phyloP scores from a whole-genome alignment of 768 basidiomycete species.

The Tremella yokohamensis region DNA sequence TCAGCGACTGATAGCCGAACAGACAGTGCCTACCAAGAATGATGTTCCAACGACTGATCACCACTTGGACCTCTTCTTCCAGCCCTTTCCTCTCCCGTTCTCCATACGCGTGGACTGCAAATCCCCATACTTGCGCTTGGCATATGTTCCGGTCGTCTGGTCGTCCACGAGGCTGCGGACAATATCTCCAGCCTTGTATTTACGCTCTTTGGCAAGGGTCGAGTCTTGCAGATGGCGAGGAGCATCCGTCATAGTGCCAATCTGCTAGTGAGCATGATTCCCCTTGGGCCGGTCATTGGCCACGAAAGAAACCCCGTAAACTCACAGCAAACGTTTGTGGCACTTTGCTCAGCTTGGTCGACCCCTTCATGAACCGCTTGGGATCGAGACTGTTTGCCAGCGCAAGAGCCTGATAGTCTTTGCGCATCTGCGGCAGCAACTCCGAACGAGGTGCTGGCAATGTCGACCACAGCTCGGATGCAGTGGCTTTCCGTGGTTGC shows the following conservation, averaged over 20 bases:
- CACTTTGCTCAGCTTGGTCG: constrained; percentile 34
- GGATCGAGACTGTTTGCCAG: constrained; percentile 49
- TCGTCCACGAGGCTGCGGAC: constrained; percentile 40
- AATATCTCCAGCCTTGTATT: constrained; percentile 44
- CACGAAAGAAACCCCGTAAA: constrained; percentile 5
- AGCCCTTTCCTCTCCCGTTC: constrained; percentile 48
- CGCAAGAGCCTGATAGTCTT: constrained; percentile 49
- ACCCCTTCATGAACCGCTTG: constrained; percentile 50
- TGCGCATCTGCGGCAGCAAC: constrained; percentile 47
- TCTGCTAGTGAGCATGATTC: constrained; percentile 20
- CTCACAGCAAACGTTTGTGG: constrained; percentile 49
- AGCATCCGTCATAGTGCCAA: constrained; percentile 46
- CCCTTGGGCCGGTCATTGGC: not conserved
- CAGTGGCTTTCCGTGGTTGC: constrained; percentile 44
- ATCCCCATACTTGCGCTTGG: constrained; percentile 50
- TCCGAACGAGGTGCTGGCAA: constrained; percentile 39
- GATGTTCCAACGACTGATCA: constrained; percentile 8
- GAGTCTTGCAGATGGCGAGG: constrained; percentile 44
- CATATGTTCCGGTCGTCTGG: constrained; percentile 35
- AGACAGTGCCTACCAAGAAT: too few relatives aligned
- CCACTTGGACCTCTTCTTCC: constrained; percentile 50
- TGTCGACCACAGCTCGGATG: constrained; percentile 44
- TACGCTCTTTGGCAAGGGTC: constrained; percentile 33
- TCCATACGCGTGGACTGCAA: constrained; percentile 46
- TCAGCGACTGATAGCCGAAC: too few relatives aligned